Conservation (phyloP, 208 protist species). For the Trypanosoma avium region DNA sequence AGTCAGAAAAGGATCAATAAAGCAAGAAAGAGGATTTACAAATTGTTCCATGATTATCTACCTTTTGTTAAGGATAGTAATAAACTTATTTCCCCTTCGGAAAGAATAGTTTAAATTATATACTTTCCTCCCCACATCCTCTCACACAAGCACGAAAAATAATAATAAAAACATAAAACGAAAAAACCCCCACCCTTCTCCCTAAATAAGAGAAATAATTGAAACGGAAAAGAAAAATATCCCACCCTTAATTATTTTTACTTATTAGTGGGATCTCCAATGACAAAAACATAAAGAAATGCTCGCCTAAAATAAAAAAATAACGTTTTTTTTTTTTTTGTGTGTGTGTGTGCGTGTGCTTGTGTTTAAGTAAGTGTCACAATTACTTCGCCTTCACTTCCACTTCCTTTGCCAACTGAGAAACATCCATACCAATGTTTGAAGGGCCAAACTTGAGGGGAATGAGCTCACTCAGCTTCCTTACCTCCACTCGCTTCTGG, state of each 20-base stretch:
- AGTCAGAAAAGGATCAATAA: constrained; percentile 1
- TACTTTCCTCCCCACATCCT: too few relatives aligned
- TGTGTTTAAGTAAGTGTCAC: neutral
- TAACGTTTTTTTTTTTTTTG: constrained; percentile 22
- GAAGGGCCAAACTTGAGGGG: constrained; percentile 73
- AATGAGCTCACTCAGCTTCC: constrained; percentile 60
- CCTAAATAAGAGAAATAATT: constrained; percentile 17
- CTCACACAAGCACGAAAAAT: constrained; percentile 3
- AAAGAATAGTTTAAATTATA: too few relatives aligned
- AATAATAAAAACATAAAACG: constrained; percentile 12
- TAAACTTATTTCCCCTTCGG: too few relatives aligned
- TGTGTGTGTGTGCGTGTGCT: neutral
- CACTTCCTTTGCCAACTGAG: constrained; percentile 19
- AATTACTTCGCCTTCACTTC: neutral
- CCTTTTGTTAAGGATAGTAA: too few relatives aligned
- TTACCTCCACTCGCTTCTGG: constrained; percentile 41
- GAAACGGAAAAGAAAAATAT: constrained; percentile 13
- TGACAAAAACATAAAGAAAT: too few relatives aligned
- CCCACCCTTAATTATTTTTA: too few relatives aligned
- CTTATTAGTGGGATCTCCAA: too few relatives aligned
- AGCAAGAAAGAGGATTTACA: too few relatives aligned
- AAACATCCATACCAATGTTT: constrained; percentile 71
- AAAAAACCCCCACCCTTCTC: neutral
- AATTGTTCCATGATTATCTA: too few relatives aligned
- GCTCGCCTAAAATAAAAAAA: too few relatives aligned